Evolutionary conservation across 495 filamentous ascomycete species (phyloP).

Genomic region (Ascodesmis nigricans): DNA sequence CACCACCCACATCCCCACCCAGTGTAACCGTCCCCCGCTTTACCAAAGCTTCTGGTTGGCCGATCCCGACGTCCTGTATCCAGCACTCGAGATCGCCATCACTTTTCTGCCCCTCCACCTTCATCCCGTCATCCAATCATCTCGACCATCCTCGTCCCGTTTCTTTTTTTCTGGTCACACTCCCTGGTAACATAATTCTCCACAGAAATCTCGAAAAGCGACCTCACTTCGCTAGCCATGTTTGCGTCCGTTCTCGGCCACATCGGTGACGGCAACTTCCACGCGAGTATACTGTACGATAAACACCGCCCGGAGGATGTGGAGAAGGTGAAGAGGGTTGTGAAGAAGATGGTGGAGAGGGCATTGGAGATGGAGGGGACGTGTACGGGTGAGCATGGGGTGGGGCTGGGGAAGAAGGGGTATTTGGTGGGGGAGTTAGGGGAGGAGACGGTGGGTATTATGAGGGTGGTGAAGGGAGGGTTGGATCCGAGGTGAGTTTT

Average conservation of each 20-base stretch:
- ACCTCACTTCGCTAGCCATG: slow-evolving; percentile 62
- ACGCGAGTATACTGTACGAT: slow-evolving; percentile 74
- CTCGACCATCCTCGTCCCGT: background rate
- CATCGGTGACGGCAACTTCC: slow-evolving; percentile 82
- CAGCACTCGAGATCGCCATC: background rate
- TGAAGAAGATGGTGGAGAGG: slow-evolving; percentile 70
- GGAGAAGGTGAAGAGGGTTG: slow-evolving; percentile 51
- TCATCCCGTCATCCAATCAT: background rate
- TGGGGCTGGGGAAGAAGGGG: slow-evolving; percentile 75
- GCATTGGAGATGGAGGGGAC: slow-evolving; percentile 87
- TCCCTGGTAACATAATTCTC: slow-evolving; percentile 1
- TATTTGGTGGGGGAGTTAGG: slow-evolving; percentile 66
- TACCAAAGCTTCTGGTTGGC: too few relatives aligned
- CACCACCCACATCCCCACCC: too few relatives aligned
- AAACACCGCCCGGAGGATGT: slow-evolving; percentile 40
- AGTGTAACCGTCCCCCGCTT: too few relatives aligned
- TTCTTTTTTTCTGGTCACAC: too few relatives aligned
- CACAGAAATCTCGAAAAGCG: slow-evolving; percentile 62
- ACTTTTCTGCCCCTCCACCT: background rate
- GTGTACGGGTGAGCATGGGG: slow-evolving; percentile 77
- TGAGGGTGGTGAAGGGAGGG: slow-evolving; percentile 65
- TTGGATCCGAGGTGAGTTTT: slow-evolving; percentile 40
- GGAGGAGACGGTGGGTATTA: slow-evolving; percentile 53
- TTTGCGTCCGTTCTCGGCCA: slow-evolving; percentile 74
- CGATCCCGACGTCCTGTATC: too few relatives aligned